Evolutionary conservation across 495 filamentous ascomycete genomes (phyloP).

Genomic region (Penicillium robsamsonii): DNA sequence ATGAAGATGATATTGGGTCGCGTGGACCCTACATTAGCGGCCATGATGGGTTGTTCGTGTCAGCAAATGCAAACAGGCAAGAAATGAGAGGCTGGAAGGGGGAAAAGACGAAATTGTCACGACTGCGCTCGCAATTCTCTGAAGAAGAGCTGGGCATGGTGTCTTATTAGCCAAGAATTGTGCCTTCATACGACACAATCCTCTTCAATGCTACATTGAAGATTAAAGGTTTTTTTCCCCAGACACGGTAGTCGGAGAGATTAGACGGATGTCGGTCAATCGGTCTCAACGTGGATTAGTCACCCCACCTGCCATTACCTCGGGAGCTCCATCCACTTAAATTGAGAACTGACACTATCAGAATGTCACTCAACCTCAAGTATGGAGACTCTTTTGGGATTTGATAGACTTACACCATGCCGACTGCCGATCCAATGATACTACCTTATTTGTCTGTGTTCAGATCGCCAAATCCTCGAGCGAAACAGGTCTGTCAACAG

Average conservation of each 20-base stretch:
- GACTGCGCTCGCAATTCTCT: neutral
- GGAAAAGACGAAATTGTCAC: neutral
- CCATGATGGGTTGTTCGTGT: neutral
- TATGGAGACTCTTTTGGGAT: neutral
- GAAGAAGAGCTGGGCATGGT: neutral
- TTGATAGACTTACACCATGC: neutral
- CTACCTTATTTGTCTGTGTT: neutral
- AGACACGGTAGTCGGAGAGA: too few relatives aligned
- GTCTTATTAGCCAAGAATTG: neutral
- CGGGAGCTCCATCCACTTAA: too few relatives aligned
- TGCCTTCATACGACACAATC: too few relatives aligned
- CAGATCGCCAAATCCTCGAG: neutral
- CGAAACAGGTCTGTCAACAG: neutral
- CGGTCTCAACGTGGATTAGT: neutral
- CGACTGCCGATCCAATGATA: neutral
- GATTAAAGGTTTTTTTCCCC: too few relatives aligned
- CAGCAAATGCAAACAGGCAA: neutral
- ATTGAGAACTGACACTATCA: neutral
- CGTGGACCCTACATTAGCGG: neutral
- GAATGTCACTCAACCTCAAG: neutral
- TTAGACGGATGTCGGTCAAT: too few relatives aligned
- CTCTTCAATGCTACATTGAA: neutral
- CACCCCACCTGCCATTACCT: neutral
- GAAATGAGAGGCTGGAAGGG: neutral
- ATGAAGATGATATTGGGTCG: constrained; percentile 47